phyloP scores from a whole-genome alignment of 805 yeast species.

The Teunomyces gatunensis region DNA sequence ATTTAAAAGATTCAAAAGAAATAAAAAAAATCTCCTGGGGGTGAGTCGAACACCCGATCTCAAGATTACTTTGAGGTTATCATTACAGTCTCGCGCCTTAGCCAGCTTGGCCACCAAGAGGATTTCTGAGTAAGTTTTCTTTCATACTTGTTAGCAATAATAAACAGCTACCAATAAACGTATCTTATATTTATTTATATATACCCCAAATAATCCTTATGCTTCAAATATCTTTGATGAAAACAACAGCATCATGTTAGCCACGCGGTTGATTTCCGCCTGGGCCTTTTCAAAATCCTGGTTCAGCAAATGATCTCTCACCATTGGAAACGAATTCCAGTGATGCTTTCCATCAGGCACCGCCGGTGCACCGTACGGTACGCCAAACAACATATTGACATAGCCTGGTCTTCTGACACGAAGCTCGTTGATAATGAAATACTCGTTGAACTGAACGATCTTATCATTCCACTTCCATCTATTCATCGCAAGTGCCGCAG shows the following conservation, averaged over 20 bases:
- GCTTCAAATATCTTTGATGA: not conserved
- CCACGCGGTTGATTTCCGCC: slow-evolving; percentile 45
- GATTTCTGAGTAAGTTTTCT: not conserved
- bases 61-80: slow-evolving; percentile 37
- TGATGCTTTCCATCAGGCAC: slow-evolving; percentile 30
- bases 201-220: not conserved
- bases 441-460: slow-evolving; percentile 52
- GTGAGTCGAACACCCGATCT: slow-evolving; percentile 52
- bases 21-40: slow-evolving; percentile 40
- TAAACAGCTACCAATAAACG: too few species aligned
- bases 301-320: slow-evolving; percentile 61
- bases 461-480: slow-evolving; percentile 83
- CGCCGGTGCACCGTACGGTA: slow-evolving; percentile 55
- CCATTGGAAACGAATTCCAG: slow-evolving; percentile 72
- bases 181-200: not conserved
- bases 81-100: slow-evolving; percentile 50
- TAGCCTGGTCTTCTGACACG: slow-evolving; percentile 59
- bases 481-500: slow-evolving; percentile 65
- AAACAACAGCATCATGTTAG: slow-evolving; percentile 17
- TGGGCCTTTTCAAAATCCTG: slow-evolving; percentile 56
- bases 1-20: slow-evolving; percentile 7
- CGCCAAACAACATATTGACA: slow-evolving; percentile 67
- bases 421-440: slow-evolving; percentile 46
- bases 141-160: not conserved
- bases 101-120: slow-evolving; percentile 51